These are phyloP conservation scores for Ophiostoma ulmi DNA, from an alignment of 2,329 filamentous ascomycete species.

Conservation along the genomic window DNA sequence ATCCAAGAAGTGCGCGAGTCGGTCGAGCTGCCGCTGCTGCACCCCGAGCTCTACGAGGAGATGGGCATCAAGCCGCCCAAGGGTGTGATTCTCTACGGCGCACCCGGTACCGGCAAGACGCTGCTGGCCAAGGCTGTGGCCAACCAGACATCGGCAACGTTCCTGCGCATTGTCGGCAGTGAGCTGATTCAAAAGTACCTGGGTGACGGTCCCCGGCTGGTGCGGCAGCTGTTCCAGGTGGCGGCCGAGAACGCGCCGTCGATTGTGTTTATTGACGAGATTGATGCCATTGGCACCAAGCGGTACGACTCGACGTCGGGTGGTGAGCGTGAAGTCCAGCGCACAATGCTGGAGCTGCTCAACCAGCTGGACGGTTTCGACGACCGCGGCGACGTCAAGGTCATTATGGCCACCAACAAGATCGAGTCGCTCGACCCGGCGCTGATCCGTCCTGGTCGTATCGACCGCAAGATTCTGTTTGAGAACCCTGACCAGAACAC, in stretches of 20 bases:
- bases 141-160: slow-evolving; percentile 98
- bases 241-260: slow-evolving; percentile 93
- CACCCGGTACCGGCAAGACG: slow-evolving; percentile 94
- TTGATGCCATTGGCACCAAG: slow-evolving; percentile 97
- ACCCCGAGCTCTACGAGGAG: slow-evolving; percentile 97
- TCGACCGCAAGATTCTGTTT: slow-evolving; percentile 91
- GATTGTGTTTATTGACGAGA: slow-evolving; percentile 99
- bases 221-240: slow-evolving; percentile 93
- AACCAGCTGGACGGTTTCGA: slow-evolving; percentile 99
- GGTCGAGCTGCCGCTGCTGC: slow-evolving; percentile 87
- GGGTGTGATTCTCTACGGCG: slow-evolving; percentile 97
- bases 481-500: slow-evolving; percentile 75
- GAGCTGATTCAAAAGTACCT: slow-evolving; percentile 99
- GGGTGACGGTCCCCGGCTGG: slow-evolving; percentile 88
- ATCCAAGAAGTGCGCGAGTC: slow-evolving; percentile 98
- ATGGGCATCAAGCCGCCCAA: slow-evolving; percentile 99
- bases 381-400: slow-evolving; percentile 97
- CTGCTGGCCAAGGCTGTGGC: slow-evolving; percentile 93
- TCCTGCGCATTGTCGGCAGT: slow-evolving; percentile 92
- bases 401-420: slow-evolving; percentile 99
- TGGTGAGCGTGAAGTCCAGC: slow-evolving; percentile 93
- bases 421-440: slow-evolving; percentile 96
- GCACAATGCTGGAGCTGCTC: slow-evolving; percentile 95
- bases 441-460: slow-evolving; percentile 92
- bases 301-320: slow-evolving; percentile 96